Evolutionary conservation across 1,284 basidiomycete genomes (phyloP).

Genomic region (Coniophora puteana): DNA sequence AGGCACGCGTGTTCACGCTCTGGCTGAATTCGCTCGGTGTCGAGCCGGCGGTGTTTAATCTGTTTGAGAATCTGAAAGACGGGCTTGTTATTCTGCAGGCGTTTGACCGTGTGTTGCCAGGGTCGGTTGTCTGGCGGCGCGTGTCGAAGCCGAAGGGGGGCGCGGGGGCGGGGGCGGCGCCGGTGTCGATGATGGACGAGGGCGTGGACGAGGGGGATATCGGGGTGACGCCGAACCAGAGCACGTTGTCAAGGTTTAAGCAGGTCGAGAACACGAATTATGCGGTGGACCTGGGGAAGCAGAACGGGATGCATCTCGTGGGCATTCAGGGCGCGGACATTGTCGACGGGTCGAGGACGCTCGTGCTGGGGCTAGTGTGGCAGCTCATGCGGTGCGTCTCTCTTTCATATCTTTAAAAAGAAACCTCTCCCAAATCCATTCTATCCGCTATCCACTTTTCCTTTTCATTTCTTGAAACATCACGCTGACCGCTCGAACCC

Average conservation of each 20-base stretch:
- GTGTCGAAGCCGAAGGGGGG: slow-evolving; percentile 90
- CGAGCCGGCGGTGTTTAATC: slow-evolving; percentile 93
- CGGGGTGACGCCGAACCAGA: slow-evolving; percentile 75
- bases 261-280: slow-evolving; percentile 99
- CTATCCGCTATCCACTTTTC: no score
- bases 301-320: slow-evolving; percentile 93
- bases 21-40: slow-evolving; percentile 98
- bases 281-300: slow-evolving; percentile 87
- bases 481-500: no score
- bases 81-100: slow-evolving; percentile 91
- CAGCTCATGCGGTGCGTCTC: slow-evolving; percentile 84
- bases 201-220: slow-evolving; percentile 74
- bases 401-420: neutral
- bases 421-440: neutral
- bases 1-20: slow-evolving; percentile 95
- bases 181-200: slow-evolving; percentile 36
- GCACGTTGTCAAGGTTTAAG: slow-evolving; percentile 92
- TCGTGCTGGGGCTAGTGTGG: slow-evolving; percentile 96
- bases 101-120: slow-evolving; percentile 93
- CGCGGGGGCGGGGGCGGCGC: slow-evolving; percentile 32
- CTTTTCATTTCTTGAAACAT: slow-evolving; percentile 3
- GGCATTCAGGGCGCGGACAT: slow-evolving; percentile 98
- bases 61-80: slow-evolving; percentile 95
- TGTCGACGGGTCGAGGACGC: slow-evolving; percentile 86
- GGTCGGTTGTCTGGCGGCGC: slow-evolving; percentile 90